Conservation (phyloP, 306 rosid species). For the Dryas alaskensis region DNA sequence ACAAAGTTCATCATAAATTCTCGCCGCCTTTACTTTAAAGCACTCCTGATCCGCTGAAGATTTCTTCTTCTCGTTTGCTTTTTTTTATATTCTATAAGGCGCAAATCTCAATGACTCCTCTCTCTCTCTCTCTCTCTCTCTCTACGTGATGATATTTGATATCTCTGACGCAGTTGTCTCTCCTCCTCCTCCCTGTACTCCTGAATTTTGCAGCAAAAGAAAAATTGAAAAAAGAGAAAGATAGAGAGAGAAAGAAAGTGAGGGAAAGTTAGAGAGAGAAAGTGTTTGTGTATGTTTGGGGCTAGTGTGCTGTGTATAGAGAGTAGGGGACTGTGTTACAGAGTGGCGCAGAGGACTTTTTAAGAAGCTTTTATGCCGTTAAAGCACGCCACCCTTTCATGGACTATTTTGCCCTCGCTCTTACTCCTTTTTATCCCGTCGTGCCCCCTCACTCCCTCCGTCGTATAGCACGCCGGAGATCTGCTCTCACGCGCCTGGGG, state of each 20-base stretch:
- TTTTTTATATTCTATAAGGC: constrained; percentile 22
- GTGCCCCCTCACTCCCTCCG: not conserved
- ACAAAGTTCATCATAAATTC: constrained; percentile 35
- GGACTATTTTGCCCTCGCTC: constrained; percentile 37
- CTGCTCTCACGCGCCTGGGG: not conserved
- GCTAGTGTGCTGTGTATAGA: constrained; percentile 27
- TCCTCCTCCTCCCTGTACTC: constrained; percentile 12
- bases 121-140: constrained; percentile 3
- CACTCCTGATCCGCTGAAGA: constrained; percentile 53
- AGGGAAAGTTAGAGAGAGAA: constrained; percentile 21
- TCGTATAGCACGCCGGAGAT: not conserved
- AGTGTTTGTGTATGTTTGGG: not conserved
- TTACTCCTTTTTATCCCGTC: not conserved
- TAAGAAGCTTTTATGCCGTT: constrained; percentile 38
- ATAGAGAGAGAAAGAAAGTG: not conserved
- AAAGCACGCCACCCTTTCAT: constrained; percentile 53
- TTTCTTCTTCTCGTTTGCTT: constrained; percentile 25
- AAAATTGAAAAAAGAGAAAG: too few species aligned
- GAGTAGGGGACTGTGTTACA: constrained; percentile 61
- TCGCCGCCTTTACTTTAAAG: constrained; percentile 82
- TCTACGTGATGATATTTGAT: constrained; percentile 4
- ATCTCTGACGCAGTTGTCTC: constrained; percentile 44
- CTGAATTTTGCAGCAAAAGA: constrained; percentile 25
- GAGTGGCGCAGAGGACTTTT: constrained; percentile 44
- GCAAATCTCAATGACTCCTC: constrained; percentile 60